Conservation (phyloP, 805 yeast genomes). For the Saccharomycopsis selenospora region DNA sequence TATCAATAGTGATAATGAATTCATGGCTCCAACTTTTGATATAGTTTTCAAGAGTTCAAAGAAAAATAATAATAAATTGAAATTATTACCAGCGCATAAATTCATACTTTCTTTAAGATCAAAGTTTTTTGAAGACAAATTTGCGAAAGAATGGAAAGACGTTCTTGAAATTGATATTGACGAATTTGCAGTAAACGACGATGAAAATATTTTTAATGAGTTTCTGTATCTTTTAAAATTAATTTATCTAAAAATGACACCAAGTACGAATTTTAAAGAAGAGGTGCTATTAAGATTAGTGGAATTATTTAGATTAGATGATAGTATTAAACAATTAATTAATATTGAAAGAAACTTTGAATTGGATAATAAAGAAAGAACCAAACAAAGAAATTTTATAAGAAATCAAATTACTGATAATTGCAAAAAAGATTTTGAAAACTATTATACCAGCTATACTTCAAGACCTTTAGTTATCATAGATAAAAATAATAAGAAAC, state of each 20-base stretch:
- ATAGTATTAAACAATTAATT: conserved; percentile 9
- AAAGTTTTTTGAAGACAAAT: conserved; percentile 26
- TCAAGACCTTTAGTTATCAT: neutral
- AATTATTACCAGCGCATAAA: conserved; percentile 30
- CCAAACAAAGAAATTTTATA: conserved; percentile 27
- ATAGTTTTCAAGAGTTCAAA: neutral
- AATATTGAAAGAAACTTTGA: neutral
- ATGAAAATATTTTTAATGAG: conserved; percentile 31
- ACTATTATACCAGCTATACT: neutral
- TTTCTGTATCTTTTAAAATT: conserved; percentile 25
- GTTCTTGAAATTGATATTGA: conserved; percentile 21
- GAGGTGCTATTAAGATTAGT: conserved; percentile 27
- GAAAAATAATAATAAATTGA: no score
- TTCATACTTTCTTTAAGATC: conserved; percentile 38
- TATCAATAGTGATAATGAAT: neutral
- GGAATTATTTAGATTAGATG: conserved; percentile 33
- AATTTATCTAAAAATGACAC: conserved; percentile 25
- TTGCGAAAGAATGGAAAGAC: conserved; percentile 25
- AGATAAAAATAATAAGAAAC: conserved; percentile 16
- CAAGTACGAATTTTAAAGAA: conserved; percentile 10
- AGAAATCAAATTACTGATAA: conserved; percentile 30
- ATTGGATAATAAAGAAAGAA: neutral
- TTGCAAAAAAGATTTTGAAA: conserved; percentile 23
- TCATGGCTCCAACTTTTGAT: neutral
- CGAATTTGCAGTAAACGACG: conserved; percentile 15